These are phyloP conservation scores for Nadsonia starkeyi-henricii DNA, from an alignment of 1,139 yeast genomes.

Conservation along the genomic window DNA sequence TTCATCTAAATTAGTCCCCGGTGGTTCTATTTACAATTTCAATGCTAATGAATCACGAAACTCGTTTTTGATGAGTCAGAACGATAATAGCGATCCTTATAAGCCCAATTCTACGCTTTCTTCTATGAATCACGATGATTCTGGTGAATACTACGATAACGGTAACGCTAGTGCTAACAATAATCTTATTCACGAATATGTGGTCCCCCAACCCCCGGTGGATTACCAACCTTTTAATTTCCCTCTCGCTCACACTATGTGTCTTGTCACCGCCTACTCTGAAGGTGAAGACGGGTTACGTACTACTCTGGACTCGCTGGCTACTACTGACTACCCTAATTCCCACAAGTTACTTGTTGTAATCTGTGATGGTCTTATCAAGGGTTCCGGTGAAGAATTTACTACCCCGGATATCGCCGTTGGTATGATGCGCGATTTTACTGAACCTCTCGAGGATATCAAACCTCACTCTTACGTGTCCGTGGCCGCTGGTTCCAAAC, in stretches of 20 bases:
- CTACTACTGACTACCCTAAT: conserved; percentile 88
- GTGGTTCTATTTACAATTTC: conserved; percentile 20
- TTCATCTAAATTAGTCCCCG: conserved; percentile 23
- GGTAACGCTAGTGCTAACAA: conserved; percentile 6
- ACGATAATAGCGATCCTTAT: conserved; percentile 10
- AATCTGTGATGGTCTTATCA: conserved; percentile 85
- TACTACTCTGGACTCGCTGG: conserved; percentile 77
- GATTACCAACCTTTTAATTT: conserved; percentile 77
- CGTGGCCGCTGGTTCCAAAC: conserved; percentile 80
- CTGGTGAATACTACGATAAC: conserved; percentile 10
- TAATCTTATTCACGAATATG: conserved; percentile 56
- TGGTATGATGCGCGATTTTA: conserved; percentile 77
- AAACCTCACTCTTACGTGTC: conserved; percentile 79
- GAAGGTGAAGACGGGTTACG: conserved; percentile 81
- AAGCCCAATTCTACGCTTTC: conserved; percentile 12
- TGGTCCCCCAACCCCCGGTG: conserved; percentile 84
- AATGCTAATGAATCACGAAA: conserved; percentile 15
- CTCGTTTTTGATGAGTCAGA: conserved; percentile 15
- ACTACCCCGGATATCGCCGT: conserved; percentile 83
- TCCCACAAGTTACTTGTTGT: conserved; percentile 78
- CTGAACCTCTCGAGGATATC: conserved; percentile 58
- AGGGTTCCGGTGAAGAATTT: conserved; percentile 80
- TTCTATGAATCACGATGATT: conserved; percentile 10
- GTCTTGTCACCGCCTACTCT: conserved; percentile 85
- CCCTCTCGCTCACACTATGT: conserved; percentile 76